A percentile compares a stretch with the other conserved stretches of the same genome.
Conservation (phyloP, 306 rosid genomes). For the Vigna trinervia region DNA sequence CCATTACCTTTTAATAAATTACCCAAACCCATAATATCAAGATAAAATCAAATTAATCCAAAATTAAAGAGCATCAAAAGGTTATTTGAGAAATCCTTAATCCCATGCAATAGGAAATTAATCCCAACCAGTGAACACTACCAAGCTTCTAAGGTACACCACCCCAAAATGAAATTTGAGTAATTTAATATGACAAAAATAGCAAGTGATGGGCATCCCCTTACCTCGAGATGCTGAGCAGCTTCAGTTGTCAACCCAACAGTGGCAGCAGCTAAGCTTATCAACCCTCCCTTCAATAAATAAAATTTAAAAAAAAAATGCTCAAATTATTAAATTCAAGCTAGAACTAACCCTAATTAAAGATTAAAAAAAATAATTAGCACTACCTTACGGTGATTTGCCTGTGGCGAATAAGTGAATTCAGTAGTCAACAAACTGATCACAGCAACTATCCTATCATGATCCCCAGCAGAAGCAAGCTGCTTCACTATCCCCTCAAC, state of each 20-base stretch:
- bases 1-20: neutral
- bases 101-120: neutral
- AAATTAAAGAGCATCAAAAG: neutral
- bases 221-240: conserved; percentile 95
- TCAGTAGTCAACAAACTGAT: conserved; percentile 79
- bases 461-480: conserved; percentile 78
- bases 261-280: conserved; percentile 95
- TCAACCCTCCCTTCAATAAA: conserved; percentile 84
- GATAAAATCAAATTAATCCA: neutral
- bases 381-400: conserved; percentile 93
- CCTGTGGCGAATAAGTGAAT: conserved; percentile 74
- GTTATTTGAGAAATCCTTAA: conserved; percentile 12
- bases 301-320: neutral
- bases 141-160: conserved; percentile 19
- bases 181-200: conserved; percentile 9
- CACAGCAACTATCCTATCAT: conserved; percentile 79
- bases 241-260: conserved; percentile 90
- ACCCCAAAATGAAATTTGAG: conserved; percentile 14
- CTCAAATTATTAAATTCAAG: conserved; percentile 22
- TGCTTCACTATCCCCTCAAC: conserved; percentile 94
- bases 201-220: conserved; percentile 28
- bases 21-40: neutral
- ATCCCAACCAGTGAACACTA: conserved; percentile 11
- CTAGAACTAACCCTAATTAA: neutral
- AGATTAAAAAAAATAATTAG: neutral